phyloP scores from a whole-genome alignment of 148 eudicot species.

The Oxyria digyna region DNA sequence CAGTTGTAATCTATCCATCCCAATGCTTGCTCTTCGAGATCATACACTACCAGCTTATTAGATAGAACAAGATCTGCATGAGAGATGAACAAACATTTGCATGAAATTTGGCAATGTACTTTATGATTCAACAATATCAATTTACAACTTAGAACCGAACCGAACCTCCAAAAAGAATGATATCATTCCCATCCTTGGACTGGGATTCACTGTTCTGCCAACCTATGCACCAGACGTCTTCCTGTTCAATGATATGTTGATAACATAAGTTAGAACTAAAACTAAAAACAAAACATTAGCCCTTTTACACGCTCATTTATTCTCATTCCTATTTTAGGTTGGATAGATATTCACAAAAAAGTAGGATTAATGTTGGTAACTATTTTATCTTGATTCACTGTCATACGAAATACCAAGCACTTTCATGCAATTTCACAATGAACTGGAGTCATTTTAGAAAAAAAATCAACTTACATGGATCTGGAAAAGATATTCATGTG shows the following conservation, averaged over 20 bases:
- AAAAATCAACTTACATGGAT: conserved; percentile 21
- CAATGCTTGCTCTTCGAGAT: conserved; percentile 49
- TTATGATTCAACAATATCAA: not conserved
- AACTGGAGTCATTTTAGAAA: not conserved
- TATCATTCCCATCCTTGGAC: conserved; percentile 35
- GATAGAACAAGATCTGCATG: conserved; percentile 78
- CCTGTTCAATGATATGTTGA: conserved; percentile 20
- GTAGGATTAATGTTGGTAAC: not conserved
- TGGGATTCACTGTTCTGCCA: conserved; percentile 43
- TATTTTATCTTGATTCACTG: not conserved
- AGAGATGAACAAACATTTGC: not conserved
- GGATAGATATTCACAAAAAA: too few relatives aligned
- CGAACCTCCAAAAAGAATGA: conserved; percentile 51
- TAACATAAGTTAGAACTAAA: too few relatives aligned
- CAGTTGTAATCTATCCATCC: conserved; percentile 84
- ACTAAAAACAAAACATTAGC: conserved; percentile 3
- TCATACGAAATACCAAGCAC: not conserved
- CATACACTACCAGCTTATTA: conserved; percentile 57
- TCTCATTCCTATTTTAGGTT: not conserved
- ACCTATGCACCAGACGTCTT: conserved; percentile 41
- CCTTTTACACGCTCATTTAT: not conserved
- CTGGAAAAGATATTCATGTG: conserved; percentile 40
- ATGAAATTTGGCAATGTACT: not conserved
- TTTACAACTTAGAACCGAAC: not conserved
- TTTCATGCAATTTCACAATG: not conserved